These are phyloP conservation scores for Phaffia tasmanica DNA, from an alignment of 768 basidiomycete genomes.

Conservation along the genomic window DNA sequence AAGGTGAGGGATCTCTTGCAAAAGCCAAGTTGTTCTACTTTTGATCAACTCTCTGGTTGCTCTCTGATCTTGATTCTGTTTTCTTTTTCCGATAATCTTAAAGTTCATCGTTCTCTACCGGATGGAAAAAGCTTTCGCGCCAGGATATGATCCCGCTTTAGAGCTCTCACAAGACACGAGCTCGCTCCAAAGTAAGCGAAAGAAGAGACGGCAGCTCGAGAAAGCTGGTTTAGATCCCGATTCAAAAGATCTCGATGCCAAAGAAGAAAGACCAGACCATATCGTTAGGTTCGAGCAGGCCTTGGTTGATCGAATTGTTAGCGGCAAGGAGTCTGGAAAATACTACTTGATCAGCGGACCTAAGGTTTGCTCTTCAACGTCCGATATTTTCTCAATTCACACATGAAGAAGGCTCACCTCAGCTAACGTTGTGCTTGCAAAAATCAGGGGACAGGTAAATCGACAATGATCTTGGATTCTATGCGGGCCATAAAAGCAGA, in stretches of 20 bases:
- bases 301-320: constrained; percentile 62
- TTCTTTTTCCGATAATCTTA: not conserved
- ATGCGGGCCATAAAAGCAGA: constrained; percentile 64
- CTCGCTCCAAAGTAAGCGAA: constrained; percentile 40
- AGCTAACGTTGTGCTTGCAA: too few relatives aligned
- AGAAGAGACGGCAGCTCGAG: constrained; percentile 33
- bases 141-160: constrained; percentile 73
- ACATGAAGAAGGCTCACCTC: not conserved
- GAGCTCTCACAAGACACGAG: constrained; percentile 42
- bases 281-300: constrained; percentile 65
- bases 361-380: constrained; percentile 45
- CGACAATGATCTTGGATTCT: constrained; percentile 70
- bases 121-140: constrained; percentile 63
- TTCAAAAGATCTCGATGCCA: constrained; percentile 28
- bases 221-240: constrained; percentile 27
- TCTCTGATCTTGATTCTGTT: not conserved
- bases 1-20: constrained; percentile 47
- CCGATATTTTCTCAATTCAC: not conserved
- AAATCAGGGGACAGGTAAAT: constrained; percentile 62
- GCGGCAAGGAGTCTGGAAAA: constrained; percentile 58
- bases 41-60: not conserved
- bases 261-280: constrained; percentile 41
- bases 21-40: not conserved
- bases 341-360: constrained; percentile 69
- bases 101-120: constrained; percentile 20